Evolutionary conservation across 352 stramenopile species (phyloP), one percentile per base, ranked within the genome.

Genomic region (Globisporangium viniferum): DNA sequence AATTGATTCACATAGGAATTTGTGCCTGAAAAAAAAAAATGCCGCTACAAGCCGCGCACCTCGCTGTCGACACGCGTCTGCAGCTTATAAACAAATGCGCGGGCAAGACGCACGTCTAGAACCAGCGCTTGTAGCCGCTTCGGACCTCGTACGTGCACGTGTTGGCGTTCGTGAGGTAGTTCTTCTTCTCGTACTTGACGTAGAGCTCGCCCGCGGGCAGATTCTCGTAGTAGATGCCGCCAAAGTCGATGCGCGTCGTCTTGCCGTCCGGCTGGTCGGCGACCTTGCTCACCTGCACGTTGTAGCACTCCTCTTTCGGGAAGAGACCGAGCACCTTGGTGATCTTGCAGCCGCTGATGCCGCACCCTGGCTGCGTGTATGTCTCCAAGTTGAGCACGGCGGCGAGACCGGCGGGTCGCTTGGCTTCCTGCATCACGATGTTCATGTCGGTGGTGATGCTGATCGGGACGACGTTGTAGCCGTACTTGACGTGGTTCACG

Each of bases 141-240:
- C 67, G 76, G 12, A 88, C 62, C 68, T 88, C 74, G 60, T 75
- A 89, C 8, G 73, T 79, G 70, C 80, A 89, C 9, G 78, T 79
- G 5, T 74, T 64, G 53, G 73, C 65, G 36, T 76, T 62, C 48
- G 78, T 84, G 20, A 89, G 66, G 62, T 78, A 78, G 73, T 89
- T 89, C 36, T 70, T 77, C n/a, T 66, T 66, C 58, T 86, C 80
- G 57, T 73, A 88, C 59, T 84, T 86, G 67, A 79, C 73, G 67
- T 86, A 88, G 53, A 88, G 76, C 51, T 86, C 78, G 12, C 80
- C 76, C n/a, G 61, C 65, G 0, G 80, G 80, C 29, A 86, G n/a
- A 48, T 84, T 71, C 56, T 84, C 78, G 64, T 84, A 88, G 69
- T 86, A 88, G 55, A 83, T 83, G 35, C 80, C 80, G 22, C 80